phyloP scores from a whole-genome alignment of 768 basidiomycete genomes.

The Mycena galopus region DNA sequence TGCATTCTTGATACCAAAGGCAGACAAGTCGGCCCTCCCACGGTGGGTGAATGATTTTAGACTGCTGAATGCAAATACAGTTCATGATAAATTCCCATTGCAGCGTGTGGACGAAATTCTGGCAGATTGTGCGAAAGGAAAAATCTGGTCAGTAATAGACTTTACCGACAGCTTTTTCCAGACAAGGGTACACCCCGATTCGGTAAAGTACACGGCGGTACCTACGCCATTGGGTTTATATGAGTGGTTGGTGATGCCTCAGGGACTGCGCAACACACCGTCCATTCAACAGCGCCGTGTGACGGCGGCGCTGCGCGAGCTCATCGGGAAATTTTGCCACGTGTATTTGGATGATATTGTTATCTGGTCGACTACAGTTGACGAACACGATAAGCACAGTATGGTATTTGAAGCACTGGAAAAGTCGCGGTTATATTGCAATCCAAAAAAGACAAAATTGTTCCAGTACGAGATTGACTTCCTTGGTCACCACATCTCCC shows the following conservation, averaged over 20 bases:
- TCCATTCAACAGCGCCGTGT: neutral
- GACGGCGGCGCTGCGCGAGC: neutral
- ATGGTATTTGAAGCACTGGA: neutral
- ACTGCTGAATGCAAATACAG: neutral
- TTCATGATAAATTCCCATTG: neutral
- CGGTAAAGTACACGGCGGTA: neutral
- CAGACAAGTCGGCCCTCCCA: neutral
- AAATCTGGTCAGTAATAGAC: neutral
- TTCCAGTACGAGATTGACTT: neutral
- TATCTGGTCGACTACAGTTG: neutral
- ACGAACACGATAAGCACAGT: neutral
- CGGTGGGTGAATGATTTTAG: neutral
- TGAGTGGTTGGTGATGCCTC: neutral
- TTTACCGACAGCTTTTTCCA: neutral
- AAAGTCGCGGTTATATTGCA: neutral
- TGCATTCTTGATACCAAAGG: no score
- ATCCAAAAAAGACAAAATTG: neutral
- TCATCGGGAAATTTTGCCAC: neutral
- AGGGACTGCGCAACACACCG: neutral
- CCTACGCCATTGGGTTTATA: neutral
- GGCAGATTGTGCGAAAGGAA: neutral
- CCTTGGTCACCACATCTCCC: neutral
- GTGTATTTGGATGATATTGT: neutral
- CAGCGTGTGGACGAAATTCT: neutral
- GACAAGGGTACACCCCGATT: neutral